Conservation (phyloP, 2,329 filamentous ascomycete genomes). For the Talaromyces pinophilus region DNA sequence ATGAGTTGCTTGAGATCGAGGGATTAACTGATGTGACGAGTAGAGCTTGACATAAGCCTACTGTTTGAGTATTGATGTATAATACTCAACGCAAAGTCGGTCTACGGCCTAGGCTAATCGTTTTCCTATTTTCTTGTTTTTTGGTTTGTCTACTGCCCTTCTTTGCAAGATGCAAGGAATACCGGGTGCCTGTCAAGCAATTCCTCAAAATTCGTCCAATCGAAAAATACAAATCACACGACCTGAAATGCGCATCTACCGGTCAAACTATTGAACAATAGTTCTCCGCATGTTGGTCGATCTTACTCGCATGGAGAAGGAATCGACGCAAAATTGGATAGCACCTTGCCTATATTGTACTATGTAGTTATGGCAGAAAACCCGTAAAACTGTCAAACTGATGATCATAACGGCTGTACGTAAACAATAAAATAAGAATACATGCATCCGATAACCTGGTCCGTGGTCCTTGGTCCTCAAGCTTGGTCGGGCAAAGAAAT, state of each 20-base stretch:
- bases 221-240: neutral
- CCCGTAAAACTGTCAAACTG: neutral
- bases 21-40: neutral
- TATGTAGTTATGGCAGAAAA: neutral
- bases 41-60: neutral
- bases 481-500: neutral
- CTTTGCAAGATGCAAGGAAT: neutral
- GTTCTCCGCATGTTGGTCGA: constrained; percentile 7
- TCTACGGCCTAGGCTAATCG: neutral
- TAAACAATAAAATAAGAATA: neutral
- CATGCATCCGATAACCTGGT: neutral
- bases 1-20: neutral
- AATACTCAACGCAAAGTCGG: neutral
- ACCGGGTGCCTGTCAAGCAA: neutral
- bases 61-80: neutral
- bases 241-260: neutral
- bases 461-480: neutral
- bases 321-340: neutral
- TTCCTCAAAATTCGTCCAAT: neutral
- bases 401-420: neutral
- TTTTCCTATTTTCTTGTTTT: neutral
- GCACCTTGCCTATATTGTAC: neutral
- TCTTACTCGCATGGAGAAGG: constrained; percentile 3
- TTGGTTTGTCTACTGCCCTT: neutral
- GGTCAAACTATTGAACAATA: neutral